phyloP scores from a whole-genome alignment of 306 rosid species.

The Arachis hypogaea region DNA sequence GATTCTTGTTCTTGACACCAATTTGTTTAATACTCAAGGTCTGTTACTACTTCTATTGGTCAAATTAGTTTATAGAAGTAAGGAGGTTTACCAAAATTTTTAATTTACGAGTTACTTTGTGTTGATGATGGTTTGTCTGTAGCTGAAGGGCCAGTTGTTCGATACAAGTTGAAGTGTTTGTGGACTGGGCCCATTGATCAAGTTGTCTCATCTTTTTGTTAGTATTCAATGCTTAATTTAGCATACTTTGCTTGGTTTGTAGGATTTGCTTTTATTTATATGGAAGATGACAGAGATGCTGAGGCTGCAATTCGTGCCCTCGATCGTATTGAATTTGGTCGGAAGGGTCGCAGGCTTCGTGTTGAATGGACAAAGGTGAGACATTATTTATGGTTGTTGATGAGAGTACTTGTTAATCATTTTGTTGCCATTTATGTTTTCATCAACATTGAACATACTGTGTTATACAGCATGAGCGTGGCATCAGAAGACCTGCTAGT shows the following conservation, averaged over 20 bases:
- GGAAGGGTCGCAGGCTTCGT: constrained; percentile 92
- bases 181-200: constrained; percentile 37
- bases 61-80: constrained; percentile 77
- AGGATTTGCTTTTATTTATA: constrained; percentile 97
- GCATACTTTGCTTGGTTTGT: constrained; percentile 37
- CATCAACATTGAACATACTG: constrained; percentile 11
- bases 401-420: neutral
- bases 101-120: constrained; percentile 46
- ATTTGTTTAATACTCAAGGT: constrained; percentile 89
- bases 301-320: constrained; percentile 91
- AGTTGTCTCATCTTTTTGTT: constrained; percentile 21
- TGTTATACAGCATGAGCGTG: constrained; percentile 79
- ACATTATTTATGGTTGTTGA: constrained; percentile 1
- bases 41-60: constrained; percentile 91
- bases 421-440: constrained; percentile 24
- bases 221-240: constrained; percentile 6
- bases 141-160: constrained; percentile 48
- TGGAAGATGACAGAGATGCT: constrained; percentile 98
- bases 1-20: constrained; percentile 92
- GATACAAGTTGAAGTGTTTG: constrained; percentile 47
- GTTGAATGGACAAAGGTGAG: constrained; percentile 98
- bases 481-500: constrained; percentile 78
- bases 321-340: constrained; percentile 87
- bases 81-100: constrained; percentile 65
- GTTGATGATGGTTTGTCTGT: constrained; percentile 52